Conservation (phyloP, 805 yeast genomes). For the Metschnikowia cubensis region DNA sequence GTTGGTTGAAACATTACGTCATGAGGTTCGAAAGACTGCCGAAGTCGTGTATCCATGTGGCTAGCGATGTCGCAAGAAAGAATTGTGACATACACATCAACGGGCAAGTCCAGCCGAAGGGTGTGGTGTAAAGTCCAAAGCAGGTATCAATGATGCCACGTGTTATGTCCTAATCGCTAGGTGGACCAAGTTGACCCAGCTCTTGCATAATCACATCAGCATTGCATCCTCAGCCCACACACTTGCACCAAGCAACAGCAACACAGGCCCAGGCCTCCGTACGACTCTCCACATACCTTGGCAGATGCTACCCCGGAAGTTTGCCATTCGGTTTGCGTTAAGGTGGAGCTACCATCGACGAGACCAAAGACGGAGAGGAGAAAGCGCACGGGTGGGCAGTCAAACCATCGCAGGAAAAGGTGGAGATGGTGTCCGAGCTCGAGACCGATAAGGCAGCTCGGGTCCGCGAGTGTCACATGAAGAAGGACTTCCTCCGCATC, state of each 20-base stretch:
- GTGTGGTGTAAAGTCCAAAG: too few species aligned
- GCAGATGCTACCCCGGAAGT: slow-evolving; percentile 3
- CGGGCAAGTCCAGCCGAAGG: too few species aligned
- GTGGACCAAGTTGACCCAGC: slow-evolving; percentile 2
- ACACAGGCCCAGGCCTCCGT: background rate
- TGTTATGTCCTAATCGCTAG: too few species aligned
- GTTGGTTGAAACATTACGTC: too few species aligned
- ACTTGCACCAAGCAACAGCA: background rate
- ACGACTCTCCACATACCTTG: background rate
- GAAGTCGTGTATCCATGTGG: too few species aligned
- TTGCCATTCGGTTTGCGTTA: background rate
- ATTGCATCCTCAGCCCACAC: background rate
- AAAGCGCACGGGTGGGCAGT: background rate
- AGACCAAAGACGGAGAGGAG: background rate
- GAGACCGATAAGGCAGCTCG: slow-evolving; percentile 3
- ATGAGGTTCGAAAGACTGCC: too few species aligned
- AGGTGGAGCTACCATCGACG: background rate
- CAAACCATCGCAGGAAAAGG: background rate
- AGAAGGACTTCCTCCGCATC: slow-evolving; percentile 14
- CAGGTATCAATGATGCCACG: too few species aligned
- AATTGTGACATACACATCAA: too few species aligned
- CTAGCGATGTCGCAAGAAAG: too few species aligned
- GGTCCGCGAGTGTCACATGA: slow-evolving; percentile 16
- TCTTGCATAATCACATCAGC: background rate
- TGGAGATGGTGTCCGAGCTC: background rate